A percentile compares a stretch with the other conserved stretches of the same genome.
phyloP scores from a whole-genome alignment of 1,284 basidiomycete genomes.

The Tremellales sp. region DNA sequence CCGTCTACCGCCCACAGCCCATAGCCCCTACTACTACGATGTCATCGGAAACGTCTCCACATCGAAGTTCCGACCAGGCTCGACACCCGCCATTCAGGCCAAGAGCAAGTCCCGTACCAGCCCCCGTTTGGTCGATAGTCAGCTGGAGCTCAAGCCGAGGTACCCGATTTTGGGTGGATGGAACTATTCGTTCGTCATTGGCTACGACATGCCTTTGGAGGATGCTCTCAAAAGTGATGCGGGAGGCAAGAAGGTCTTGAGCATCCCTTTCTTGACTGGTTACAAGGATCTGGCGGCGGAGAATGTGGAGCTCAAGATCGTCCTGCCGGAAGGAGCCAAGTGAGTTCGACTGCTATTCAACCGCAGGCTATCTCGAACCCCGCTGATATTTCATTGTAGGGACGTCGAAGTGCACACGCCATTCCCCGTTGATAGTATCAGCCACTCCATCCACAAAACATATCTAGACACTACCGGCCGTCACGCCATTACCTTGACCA shows the following conservation, averaged over 20 bases:
- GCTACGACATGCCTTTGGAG: conserved; percentile 81
- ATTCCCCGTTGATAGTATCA: conserved; percentile 65
- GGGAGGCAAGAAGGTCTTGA: conserved; percentile 58
- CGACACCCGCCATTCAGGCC: conserved; percentile 15
- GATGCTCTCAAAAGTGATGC: conserved; percentile 53
- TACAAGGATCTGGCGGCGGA: conserved; percentile 77
- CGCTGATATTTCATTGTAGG: conserved; percentile 47
- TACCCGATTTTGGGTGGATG: conserved; percentile 95
- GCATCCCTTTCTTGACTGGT: conserved; percentile 80
- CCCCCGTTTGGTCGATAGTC: conserved; percentile 46
- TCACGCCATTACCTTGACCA: conserved; percentile 68
- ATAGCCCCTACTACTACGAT: conserved; percentile 82
- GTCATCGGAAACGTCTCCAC: conserved; percentile 95
- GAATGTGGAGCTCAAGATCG: conserved; percentile 70
- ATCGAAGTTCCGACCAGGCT: conserved; percentile 66
- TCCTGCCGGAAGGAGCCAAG: conserved; percentile 91
- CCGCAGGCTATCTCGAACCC: background rate
- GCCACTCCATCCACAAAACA: conserved; percentile 65
- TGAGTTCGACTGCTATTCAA: conserved; percentile 51
- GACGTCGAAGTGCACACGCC: conserved; percentile 72
- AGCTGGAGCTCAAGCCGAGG: conserved; percentile 78
- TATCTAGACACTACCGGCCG: conserved; percentile 94
- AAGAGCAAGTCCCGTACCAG: conserved; percentile 52
- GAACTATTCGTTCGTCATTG: conserved; percentile 94
- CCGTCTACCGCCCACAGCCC: conserved; percentile 74